Evolutionary conservation across 495 filamentous ascomycete genomes (phyloP), one percentile per base, ranked within the genome.

Genomic region (Talaromyces liani): DNA sequence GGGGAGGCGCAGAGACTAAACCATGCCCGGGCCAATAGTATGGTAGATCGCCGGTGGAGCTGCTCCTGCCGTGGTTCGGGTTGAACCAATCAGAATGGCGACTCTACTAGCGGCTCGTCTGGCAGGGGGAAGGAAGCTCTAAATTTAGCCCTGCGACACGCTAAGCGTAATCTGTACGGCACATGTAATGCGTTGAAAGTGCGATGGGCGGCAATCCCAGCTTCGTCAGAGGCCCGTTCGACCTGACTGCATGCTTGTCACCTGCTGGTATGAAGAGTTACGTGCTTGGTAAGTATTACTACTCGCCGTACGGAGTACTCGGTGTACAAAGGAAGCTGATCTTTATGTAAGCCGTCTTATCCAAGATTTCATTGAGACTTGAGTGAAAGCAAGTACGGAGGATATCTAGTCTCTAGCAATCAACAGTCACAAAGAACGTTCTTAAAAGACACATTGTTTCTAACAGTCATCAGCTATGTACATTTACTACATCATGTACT

Each of bases 1-100:
- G 68, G 70, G 68, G 73, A 74, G 59, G 69, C 70, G 55, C 39
- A 57, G 55, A 58, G 61, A 60, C 67, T 69, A 69, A 63, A 62
- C 57, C 4, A 34, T 47, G 62, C 14, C 54, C 58, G 27, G 33
- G 65, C 55, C 65, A 67, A 70, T 69, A 59, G 65, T 25, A 41
- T 22, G 62, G 47, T 20, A n/a, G 39, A 29, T 10, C 18, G 14
- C 12, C 20, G 65, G 62, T 58, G 64, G 49, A 55, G 29, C 10
- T 53, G 18, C 25, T 18, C 2, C 45, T 31, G 60, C 58, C 36
- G 58, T 20, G 31, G 31, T 20, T 33, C 14, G 12, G 16, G 4
- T 6, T 39, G 31, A 34, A 36, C 58, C 58, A 60, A 60, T 60
- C 33, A 47, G 20, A 27, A 20, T 4, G 5, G 0, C 8, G 16